A percentile compares a stretch with the other conserved stretches of the same genome.
Evolutionary conservation across 495 filamentous ascomycete species (phyloP).

Genomic region (Annulohypoxylon stygium): DNA sequence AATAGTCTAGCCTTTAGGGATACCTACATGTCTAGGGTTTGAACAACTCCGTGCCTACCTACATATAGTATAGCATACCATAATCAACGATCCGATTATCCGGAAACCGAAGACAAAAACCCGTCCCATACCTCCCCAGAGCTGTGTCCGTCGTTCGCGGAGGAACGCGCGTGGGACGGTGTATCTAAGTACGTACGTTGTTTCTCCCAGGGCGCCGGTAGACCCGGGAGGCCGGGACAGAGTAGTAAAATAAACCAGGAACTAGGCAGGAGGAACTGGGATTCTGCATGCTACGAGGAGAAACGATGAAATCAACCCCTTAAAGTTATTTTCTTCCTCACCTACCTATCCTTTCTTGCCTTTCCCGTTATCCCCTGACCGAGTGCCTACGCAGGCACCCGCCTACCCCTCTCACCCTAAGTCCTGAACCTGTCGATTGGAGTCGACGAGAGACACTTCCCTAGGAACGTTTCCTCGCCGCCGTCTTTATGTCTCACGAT

Average conservation of each 20-base stretch:
- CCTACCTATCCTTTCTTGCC: background rate
- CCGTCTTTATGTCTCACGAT: conserved; percentile 35
- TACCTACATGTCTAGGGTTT: background rate
- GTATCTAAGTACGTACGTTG: conserved; percentile 9
- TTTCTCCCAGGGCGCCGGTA: conserved; percentile 36
- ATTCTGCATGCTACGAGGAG: background rate
- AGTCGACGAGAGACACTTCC: conserved; percentile 39
- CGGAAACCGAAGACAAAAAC: background rate
- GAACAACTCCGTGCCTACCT: background rate
- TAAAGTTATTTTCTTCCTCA: background rate
- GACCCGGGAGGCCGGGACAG: conserved; percentile 29
- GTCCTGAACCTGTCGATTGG: conserved; percentile 23
- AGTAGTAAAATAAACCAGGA: background rate
- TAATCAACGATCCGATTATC: background rate
- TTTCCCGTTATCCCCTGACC: background rate
- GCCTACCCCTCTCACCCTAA: background rate
- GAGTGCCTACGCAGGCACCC: conserved; percentile 20
- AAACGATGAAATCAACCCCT: background rate
- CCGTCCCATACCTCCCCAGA: background rate
- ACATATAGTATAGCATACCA: background rate
- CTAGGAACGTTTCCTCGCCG: conserved; percentile 15
- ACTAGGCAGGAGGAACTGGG: too few relatives aligned
- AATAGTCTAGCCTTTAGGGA: background rate
- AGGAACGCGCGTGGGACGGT: background rate
- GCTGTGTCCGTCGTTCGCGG: background rate